A percentile compares a stretch with the other conserved stretches of the same genome.
These are phyloP conservation scores for Sphagnurus paluster DNA, from an alignment of 1,284 basidiomycete genomes.

Conservation along the genomic window DNA sequence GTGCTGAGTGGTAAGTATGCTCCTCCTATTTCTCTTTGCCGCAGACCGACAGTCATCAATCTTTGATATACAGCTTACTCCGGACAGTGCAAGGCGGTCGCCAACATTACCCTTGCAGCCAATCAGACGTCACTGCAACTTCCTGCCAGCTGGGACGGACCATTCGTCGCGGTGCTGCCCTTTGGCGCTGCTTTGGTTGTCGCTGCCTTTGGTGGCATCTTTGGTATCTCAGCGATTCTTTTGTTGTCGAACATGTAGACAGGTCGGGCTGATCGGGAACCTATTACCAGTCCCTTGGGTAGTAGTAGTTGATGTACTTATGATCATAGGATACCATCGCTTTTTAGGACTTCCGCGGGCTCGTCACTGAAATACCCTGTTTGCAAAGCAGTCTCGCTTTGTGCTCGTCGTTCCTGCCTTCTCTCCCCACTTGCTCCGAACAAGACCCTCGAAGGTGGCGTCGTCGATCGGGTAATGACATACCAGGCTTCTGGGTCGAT, in stretches of 20 bases:
- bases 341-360: too few relatives aligned
- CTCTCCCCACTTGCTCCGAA: too few relatives aligned
- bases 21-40: not conserved
- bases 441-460: too few relatives aligned
- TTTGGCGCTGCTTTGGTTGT: conserved; percentile 41
- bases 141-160: conserved; percentile 60
- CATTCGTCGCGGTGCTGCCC: conserved; percentile 45
- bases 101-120: conserved; percentile 36
- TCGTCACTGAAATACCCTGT: too few relatives aligned
- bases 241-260: conserved; percentile 54
- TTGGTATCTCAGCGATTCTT: conserved; percentile 46
- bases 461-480: too few relatives aligned
- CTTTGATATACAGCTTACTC: conserved; percentile 4
- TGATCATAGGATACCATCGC: too few relatives aligned
- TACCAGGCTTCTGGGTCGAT: too few relatives aligned
- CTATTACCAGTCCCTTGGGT: too few relatives aligned
- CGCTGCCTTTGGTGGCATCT: conserved; percentile 41
- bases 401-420: too few relatives aligned
- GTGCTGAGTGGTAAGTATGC: conserved; percentile 48
- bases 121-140: conserved; percentile 42
- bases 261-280: too few relatives aligned
- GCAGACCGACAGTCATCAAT: not conserved
- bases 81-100: conserved; percentile 4
- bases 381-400: too few relatives aligned
- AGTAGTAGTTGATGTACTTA: too few relatives aligned